phyloP scores from a whole-genome alignment of 1,139 yeast genomes.

The Kazachstania sp. region DNA sequence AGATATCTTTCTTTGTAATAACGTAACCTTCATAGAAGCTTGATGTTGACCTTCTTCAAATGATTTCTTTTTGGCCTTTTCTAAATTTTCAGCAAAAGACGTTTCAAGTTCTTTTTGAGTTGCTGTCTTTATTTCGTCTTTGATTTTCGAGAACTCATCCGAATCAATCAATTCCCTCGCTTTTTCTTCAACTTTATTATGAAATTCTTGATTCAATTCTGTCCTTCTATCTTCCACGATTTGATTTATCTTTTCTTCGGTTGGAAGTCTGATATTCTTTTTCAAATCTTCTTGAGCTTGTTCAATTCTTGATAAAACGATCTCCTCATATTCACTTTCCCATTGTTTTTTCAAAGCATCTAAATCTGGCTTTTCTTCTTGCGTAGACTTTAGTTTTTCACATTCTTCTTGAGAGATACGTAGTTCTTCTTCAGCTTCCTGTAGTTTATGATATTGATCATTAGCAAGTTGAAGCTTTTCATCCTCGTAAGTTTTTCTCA shows the following conservation, averaged over 20 bases:
- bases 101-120: constrained; percentile 13
- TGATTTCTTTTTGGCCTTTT: constrained; percentile 31
- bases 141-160: constrained; percentile 10
- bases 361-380: constrained; percentile 3
- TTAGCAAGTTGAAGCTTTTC: constrained; percentile 15
- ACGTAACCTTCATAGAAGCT: constrained; percentile 28
- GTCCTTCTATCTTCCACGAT: constrained; percentile 17
- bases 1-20: constrained; percentile 16
- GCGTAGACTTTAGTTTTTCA: not conserved
- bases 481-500: constrained; percentile 22
- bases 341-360: constrained; percentile 14
- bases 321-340: constrained; percentile 24
- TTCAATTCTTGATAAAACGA: constrained; percentile 15
- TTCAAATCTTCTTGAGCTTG: constrained; percentile 28
- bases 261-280: constrained; percentile 22
- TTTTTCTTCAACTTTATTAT: constrained; percentile 14
- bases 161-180: constrained; percentile 8
- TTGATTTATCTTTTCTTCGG: constrained; percentile 24
- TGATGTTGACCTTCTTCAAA: constrained; percentile 35
- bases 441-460: constrained; percentile 14
- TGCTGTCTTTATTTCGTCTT: constrained; percentile 13
- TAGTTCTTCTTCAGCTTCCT: constrained; percentile 13
- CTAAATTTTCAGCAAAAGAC: constrained; percentile 23
- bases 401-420: constrained; percentile 2
- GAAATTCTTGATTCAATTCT: constrained; percentile 22